Base-by-base conservation (phyloP, 2,329 filamentous ascomycete genomes). In the Amylocarpus encephaloides region DNA sequence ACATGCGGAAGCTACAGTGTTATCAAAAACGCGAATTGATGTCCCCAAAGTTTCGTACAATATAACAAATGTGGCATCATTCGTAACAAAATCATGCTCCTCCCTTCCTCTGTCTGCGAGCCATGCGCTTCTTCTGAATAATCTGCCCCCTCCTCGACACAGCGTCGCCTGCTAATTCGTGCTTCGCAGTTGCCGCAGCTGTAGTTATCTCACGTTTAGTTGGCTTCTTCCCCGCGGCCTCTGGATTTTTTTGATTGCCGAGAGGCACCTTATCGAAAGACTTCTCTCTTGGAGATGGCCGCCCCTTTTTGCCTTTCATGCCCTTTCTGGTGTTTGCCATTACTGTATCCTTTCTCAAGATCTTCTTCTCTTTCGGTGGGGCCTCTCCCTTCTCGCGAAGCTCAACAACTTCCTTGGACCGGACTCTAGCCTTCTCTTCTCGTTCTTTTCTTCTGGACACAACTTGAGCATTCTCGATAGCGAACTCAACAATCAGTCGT, bases 381-480 rank as follows among this genome's bases (percentile, higher is more conserved):
- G 57, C 48, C 36, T 63, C 62, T 6, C 62, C 61, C 29, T 61
- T 64, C 46, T 63, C 63, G 7, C 64, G 61, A 16, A 63, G 60
- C 16, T 62, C 65, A 7, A 65, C 50, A 18, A 67, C 62, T 46
- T 69, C 66, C 49, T 65, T 60, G 7, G 58, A 61, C 34, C 65
- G 58, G 54, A 74, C 68, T 38, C 74, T 68, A 4, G 75, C 71
- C 56, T 80, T 80, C 46, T 71, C 68, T 64, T 89, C 84, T 43
- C 73, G 73, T 54, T 83, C 80, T 53, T 75, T 79, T 48, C 94
- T 79, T 56, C 93, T 78, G 59, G 84, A 79, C n/a, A 98, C 85
- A 1, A 98, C 93, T 64, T 96, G 91, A 1, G 89, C 91, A 62
- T 98, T 98, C 71, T 98, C 93, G 66, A 98, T 95, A 16, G 93